Base-by-base conservation (phyloP, 106 monocot genomes). In the Dioscorea zingiberensis region DNA sequence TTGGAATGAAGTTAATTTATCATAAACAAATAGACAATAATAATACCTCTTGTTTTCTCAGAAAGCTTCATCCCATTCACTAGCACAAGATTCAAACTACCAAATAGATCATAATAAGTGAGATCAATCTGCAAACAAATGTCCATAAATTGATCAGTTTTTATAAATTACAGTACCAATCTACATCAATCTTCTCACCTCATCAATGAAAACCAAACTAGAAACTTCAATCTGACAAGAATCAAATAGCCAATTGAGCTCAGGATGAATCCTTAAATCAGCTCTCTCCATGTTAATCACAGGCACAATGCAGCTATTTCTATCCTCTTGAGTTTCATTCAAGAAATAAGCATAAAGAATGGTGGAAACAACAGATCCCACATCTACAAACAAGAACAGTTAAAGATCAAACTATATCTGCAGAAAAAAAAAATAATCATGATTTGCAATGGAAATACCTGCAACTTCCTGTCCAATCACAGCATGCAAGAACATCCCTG, bases 1-100 rank as follows among this genome's bases (percentile, higher is more conserved):
- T 9, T 38, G 54, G 15, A 16, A 59, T 16, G 13, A 46, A 23
- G 17, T 15, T n/a, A n/a, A n/a, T n/a, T 14, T 10, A 14, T 55
- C 23, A 47, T 59, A 15, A 61, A 23, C 53, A 29, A 8, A 21
- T 61, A 16, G 12, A 62, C 19, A 23, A 23, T 0, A n/a, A 19
- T 5, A 49, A 3, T 66, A 77, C 71, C 71, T 77, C 77, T 66
- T 71, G 71, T 45, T 77, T 77, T 23, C 54, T 8, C 25, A n/a
- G 77, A 26, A 19, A 71, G 58, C 26, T 70, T 65, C 55, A 71
- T 9, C 15, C 65, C 71, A 46, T 71, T 77, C 21, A 77, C 25
- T 14, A 77, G 51, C 9, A 77, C 65, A 60, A 77, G 11, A 53
- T 71, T 77, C 25, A 77, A 54, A 66, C 54, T 71, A 46, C 77